Evolutionary conservation across 2,329 filamentous ascomycete genomes (phyloP).

Genomic region (Knoxdaviesia proteae): DNA sequence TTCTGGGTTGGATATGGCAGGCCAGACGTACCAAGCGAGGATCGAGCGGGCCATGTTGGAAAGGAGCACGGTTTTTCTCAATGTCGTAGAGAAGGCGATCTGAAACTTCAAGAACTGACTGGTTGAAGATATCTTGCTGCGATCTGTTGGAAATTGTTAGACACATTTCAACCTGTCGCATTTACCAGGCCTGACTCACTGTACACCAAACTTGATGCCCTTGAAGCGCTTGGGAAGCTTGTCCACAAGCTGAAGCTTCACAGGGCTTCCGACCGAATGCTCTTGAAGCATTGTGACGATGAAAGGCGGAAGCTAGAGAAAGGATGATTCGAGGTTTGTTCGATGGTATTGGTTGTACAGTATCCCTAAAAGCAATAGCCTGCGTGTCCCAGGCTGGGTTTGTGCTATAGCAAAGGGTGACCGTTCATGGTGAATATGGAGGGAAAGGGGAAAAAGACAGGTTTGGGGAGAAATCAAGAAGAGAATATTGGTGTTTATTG

Average conservation of each 20-base stretch:
- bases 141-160: conserved; percentile 30
- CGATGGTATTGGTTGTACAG: no score
- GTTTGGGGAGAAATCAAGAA: no score
- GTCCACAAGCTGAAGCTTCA: conserved; percentile 81
- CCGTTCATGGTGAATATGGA: no score
- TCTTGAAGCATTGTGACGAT: background rate
- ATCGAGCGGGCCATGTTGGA: conserved; percentile 71
- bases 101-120: conserved; percentile 87
- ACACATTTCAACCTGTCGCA: no score
- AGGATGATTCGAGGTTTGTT: background rate
- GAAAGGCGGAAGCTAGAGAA: background rate
- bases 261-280: conserved; percentile 12
- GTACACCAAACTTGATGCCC: conserved; percentile 82
- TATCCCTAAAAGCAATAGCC: no score
- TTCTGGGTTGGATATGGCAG: background rate
- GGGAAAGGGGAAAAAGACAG: no score
- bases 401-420: no score
- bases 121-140: conserved; percentile 84
- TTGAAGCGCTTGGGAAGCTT: conserved; percentile 79
- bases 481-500: no score
- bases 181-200: conserved; percentile 28
- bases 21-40: conserved; percentile 39
- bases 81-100: conserved; percentile 87
- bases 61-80: conserved; percentile 54
- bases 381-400: no score